Percentiles rank a stretch among this genome's conserved stretches.
These are phyloP conservation scores for Sclerotinia borealis DNA, from an alignment of 2,329 filamentous ascomycete species.

Conservation along the genomic window DNA sequence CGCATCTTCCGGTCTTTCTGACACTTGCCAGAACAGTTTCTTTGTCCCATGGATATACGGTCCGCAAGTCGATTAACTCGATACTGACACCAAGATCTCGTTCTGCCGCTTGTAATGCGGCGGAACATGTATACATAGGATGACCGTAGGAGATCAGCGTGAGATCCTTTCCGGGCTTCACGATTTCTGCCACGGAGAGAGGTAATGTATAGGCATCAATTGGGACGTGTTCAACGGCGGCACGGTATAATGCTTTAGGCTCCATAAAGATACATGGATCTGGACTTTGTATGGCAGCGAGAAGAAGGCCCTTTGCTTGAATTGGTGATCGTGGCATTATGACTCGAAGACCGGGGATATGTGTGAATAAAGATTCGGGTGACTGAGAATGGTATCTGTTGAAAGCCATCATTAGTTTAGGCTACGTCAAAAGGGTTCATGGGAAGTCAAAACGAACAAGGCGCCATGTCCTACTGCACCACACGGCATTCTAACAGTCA, in stretches of 20 bases:
- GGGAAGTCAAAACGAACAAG: slow-evolving; percentile 40
- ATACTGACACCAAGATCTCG: slow-evolving; percentile 59
- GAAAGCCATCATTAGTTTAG: slow-evolving; percentile 11
- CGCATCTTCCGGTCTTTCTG: slow-evolving; percentile 60
- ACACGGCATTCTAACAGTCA: slow-evolving; percentile 66
- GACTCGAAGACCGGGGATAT: slow-evolving; percentile 63
- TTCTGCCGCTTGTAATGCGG: slow-evolving; percentile 61
- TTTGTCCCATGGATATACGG: slow-evolving; percentile 69
- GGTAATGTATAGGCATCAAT: slow-evolving; percentile 61
- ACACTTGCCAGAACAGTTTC: slow-evolving; percentile 60
- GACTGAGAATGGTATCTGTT: slow-evolving; percentile 63
- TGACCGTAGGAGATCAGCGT: slow-evolving; percentile 67
- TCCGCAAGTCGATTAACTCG: slow-evolving; percentile 65
- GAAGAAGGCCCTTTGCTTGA: slow-evolving; percentile 65
- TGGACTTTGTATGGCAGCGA: slow-evolving; percentile 55
- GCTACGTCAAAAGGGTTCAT: background rate
- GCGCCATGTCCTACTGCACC: slow-evolving; percentile 69
- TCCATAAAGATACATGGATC: slow-evolving; percentile 73
- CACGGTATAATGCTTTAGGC: slow-evolving; percentile 67
- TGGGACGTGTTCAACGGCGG: slow-evolving; percentile 67
- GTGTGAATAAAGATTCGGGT: slow-evolving; percentile 64
- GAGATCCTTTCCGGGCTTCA: slow-evolving; percentile 60
- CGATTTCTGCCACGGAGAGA: slow-evolving; percentile 60
- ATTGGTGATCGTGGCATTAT: slow-evolving; percentile 64
- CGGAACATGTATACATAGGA: slow-evolving; percentile 61